These are phyloP conservation scores for Backusella tarrabulga DNA, from an alignment of 192 early-diverging fungal genomes.

Conservation along the genomic window DNA sequence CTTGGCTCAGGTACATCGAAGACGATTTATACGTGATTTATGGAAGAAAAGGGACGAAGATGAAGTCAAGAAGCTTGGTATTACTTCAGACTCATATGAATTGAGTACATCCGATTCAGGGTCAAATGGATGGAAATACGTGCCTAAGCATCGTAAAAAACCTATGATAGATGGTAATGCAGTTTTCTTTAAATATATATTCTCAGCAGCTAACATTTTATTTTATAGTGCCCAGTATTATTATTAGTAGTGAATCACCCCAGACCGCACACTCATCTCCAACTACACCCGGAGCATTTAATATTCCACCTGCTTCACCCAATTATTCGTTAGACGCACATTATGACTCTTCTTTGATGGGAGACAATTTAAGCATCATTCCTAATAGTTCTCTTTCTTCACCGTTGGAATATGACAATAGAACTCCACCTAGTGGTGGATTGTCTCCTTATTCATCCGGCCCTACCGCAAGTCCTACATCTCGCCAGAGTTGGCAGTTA, in stretches of 20 bases:
- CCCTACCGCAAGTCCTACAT: not conserved
- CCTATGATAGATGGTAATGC: not conserved
- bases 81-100: not conserved
- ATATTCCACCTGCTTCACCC: not conserved
- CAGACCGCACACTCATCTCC: not conserved
- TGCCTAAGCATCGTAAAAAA: not conserved
- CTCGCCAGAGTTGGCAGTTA: constrained; percentile 17
- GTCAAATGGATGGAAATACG: not conserved
- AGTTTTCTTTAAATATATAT: not conserved
- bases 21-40: constrained; percentile 25
- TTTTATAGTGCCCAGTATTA: constrained; percentile 11
- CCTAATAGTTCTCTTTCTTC: not conserved
- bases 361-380: not conserved
- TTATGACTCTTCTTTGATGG: not conserved
- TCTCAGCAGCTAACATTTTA: too few species aligned
- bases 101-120: not conserved
- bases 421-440: not conserved
- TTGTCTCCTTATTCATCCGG: not conserved
- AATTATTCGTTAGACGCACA: constrained; percentile 8
- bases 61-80: constrained; percentile 20
- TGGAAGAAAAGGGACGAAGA: constrained; percentile 37
- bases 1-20: constrained; percentile 24
- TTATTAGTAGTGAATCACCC: not conserved
- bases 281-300: not conserved
- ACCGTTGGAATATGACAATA: not conserved